Evolutionary conservation across 345 rosid species (phyloP).

Genomic region (Tarenaya hassleriana): DNA sequence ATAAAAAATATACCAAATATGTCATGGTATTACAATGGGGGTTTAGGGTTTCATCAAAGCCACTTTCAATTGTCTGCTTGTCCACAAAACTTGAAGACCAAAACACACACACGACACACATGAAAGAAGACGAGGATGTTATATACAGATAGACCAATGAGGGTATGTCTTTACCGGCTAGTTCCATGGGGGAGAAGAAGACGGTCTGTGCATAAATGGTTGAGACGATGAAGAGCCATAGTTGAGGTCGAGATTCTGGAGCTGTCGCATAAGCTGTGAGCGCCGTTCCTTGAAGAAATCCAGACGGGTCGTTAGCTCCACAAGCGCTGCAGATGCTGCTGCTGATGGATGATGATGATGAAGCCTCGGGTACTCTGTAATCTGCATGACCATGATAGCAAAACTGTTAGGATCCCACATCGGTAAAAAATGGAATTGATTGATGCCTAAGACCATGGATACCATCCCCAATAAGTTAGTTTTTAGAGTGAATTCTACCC

Average conservation of each 20-base stretch:
- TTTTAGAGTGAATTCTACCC: no score
- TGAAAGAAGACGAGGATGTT: no score
- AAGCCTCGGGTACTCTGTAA: conserved; percentile 31
- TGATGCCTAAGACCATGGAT: no score
- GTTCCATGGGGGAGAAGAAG: conserved; percentile 92
- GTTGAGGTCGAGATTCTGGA: conserved; percentile 82
- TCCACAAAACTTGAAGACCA: no score
- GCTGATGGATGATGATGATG: conserved; percentile 52
- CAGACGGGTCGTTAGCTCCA: conserved; percentile 81
- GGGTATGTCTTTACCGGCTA: conserved; percentile 17
- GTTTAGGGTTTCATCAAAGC: no score
- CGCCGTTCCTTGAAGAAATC: conserved; percentile 98
- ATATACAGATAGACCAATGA: no score
- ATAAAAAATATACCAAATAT: no score
- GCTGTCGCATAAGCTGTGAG: conserved; percentile 93
- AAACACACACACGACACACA: no score
- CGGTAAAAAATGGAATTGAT: no score
- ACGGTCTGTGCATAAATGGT: conserved; percentile 59
- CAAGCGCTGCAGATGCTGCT: conserved; percentile 71
- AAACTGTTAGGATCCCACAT: not conserved
- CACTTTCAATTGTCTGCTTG: no score
- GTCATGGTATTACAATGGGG: no score
- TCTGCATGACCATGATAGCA: conserved; percentile 31
- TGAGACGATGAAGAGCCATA: conserved; percentile 62
- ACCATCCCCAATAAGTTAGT: no score